These are phyloP conservation scores for Nidularia sp. DNA, from an alignment of 768 basidiomycete genomes.

Conservation along the genomic window DNA sequence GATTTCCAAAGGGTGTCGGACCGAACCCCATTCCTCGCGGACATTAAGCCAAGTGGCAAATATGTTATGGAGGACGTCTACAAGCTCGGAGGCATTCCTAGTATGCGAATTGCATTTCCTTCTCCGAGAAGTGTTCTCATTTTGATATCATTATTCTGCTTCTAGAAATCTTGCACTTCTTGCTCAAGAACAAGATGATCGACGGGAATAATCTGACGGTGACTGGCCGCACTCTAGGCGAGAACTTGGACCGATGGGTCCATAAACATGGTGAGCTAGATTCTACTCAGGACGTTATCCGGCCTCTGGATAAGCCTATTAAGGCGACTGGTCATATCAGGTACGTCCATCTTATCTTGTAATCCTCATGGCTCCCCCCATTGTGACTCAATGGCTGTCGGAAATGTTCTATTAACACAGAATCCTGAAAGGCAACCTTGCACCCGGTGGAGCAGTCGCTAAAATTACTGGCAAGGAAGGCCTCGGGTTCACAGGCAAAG, in stretches of 20 bases:
- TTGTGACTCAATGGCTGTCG: conserved; percentile 5
- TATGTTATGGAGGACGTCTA: conserved; percentile 99
- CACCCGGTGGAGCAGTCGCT: conserved; percentile 92
- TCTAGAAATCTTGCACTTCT: conserved; percentile 77
- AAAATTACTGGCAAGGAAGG: conserved; percentile 98
- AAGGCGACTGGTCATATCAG: conserved; percentile 89
- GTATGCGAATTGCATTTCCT: conserved; percentile 39
- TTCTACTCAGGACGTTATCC: conserved; percentile 77
- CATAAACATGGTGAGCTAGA: conserved; percentile 77
- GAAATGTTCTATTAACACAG: conserved; percentile 30
- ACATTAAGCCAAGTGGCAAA: conserved; percentile 95
- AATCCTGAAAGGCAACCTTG: conserved; percentile 88
- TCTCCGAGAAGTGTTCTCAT: no score
- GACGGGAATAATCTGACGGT: conserved; percentile 91
- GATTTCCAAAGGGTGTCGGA: conserved; percentile 96
- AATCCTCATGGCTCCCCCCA: conserved; percentile 3
- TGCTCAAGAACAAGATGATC: conserved; percentile 84
- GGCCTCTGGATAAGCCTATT: conserved; percentile 83
- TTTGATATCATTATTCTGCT: neutral
- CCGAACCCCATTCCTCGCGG: conserved; percentile 88
- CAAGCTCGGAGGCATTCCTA: conserved; percentile 94
- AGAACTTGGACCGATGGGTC: conserved; percentile 89
- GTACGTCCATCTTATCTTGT: conserved; percentile 30
- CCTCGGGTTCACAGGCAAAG: conserved; percentile 83
- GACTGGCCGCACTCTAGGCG: conserved; percentile 84